Evolutionary conservation across 2,329 filamentous ascomycete species (phyloP), one percentile per base, ranked within the genome.

Genomic region (Coniochaeta prunicola): DNA sequence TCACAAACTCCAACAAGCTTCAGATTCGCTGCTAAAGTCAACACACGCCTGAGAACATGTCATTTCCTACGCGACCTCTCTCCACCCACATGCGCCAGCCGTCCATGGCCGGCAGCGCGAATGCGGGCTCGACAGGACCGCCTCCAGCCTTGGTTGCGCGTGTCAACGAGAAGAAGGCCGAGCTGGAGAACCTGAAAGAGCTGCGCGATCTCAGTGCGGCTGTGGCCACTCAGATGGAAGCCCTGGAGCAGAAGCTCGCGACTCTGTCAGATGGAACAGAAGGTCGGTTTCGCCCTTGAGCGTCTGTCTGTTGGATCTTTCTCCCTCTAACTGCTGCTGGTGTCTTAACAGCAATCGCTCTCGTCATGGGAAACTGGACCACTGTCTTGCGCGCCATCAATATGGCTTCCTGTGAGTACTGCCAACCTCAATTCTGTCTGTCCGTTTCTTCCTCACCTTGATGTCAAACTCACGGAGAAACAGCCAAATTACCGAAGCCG

Each of bases 321-420:
- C 36, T 50, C n/a, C n/a, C n/a, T 36, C 61, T 21, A 13, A 60
- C 62, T 62, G 66, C 60, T 58, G 42, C 60, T 58, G 57, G 38
- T 64, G 62, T 56, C 53, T 24, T 57, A 31, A 58, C 70, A 91
- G 90, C 89, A 61, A 91, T 96, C 67, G 90, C 91, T 40, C 83
- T 87, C n/a, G 90, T 96, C 24, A 78, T 96, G 70, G 84, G 87
- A 57, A 96, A 94, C 71, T 96, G 91, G 91, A 88, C 92, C 72
- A 92, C 91, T 66, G 90, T 96, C 63, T 80, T 96, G 61, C 81
- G 88, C 64, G 90, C 90, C 45, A 92, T 96, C 68, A 89, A 89
- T 68, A 92, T 94, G 89, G 91, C 91, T 62, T 92, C 89, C 61
- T 82, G 90, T 92, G 80, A 68, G 85, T 76, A 30, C 59, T 12